These are phyloP conservation scores for Verbena officinalis DNA, from an alignment of 257 asterid genomes.

Conservation along the genomic window DNA sequence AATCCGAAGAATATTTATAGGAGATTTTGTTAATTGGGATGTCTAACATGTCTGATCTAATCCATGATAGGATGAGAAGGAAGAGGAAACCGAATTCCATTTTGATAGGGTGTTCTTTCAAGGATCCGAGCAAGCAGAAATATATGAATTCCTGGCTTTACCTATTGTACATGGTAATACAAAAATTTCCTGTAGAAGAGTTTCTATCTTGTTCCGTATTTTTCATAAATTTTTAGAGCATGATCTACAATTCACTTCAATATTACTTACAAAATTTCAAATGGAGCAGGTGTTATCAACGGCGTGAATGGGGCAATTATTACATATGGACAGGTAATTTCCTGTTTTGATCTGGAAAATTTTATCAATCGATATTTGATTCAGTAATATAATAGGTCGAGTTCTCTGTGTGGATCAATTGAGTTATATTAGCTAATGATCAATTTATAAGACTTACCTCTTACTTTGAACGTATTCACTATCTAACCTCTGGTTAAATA, in stretches of 20 bases:
- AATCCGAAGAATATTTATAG: background rate
- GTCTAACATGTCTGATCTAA: constrained; percentile 3
- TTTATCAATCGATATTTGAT: background rate
- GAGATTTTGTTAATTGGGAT: background rate
- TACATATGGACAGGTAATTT: constrained; percentile 81
- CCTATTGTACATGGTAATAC: constrained; percentile 65
- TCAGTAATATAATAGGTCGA: background rate
- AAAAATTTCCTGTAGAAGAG: background rate
- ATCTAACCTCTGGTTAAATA: background rate
- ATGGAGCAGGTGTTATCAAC: constrained; percentile 55
- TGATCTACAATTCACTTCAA: constrained; percentile 1
- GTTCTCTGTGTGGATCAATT: background rate
- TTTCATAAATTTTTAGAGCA: constrained; percentile 9
- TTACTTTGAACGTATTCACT: background rate
- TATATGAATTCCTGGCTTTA: constrained; percentile 67
- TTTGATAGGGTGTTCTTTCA: constrained; percentile 80
- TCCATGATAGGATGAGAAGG: constrained; percentile 69
- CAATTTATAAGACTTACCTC: background rate
- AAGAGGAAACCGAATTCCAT: constrained; percentile 64
- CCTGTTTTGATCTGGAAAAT: constrained; percentile 19
- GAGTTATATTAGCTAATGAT: background rate
- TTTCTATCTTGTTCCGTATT: background rate
- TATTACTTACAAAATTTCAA: background rate
- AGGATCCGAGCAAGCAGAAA: constrained; percentile 70
- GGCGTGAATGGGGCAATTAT: constrained; percentile 79